phyloP scores from a whole-genome alignment of 2,329 filamentous ascomycete species.

The Nectriaceae sp. region DNA sequence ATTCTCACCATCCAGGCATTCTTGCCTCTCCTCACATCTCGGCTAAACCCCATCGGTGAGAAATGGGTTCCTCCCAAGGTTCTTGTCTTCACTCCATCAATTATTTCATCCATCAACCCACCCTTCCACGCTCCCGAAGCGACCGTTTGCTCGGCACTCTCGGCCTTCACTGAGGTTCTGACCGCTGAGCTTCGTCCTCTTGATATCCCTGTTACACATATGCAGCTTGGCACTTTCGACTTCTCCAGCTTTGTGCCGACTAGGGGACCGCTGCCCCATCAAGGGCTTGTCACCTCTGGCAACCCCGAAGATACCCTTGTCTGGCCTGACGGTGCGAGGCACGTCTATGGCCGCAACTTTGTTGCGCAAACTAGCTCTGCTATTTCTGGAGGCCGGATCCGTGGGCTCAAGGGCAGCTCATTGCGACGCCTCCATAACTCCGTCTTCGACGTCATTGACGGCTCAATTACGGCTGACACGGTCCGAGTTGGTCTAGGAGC shows the following conservation, averaged over 20 bases:
- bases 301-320: conserved; percentile 52
- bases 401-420: conserved; percentile 67
- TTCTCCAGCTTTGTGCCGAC: conserved; percentile 65
- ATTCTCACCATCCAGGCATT: conserved; percentile 88
- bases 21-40: conserved; percentile 72
- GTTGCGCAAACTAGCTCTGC: conserved; percentile 55
- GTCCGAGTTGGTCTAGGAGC: conserved; percentile 85
- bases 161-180: conserved; percentile 80
- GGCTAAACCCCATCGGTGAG: conserved; percentile 55
- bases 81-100: conserved; percentile 76
- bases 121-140: conserved; percentile 86
- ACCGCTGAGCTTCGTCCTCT: conserved; percentile 77
- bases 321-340: conserved; percentile 64
- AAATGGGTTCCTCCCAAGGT: conserved; percentile 64
- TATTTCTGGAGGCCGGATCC: conserved; percentile 58
- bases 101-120: conserved; percentile 77
- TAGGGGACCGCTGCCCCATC: conserved; percentile 34
- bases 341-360: conserved; percentile 65
- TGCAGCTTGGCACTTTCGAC: conserved; percentile 92
- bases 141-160: conserved; percentile 81
- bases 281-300: conserved; percentile 44
- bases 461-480: conserved; percentile 59
- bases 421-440: conserved; percentile 80
- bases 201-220: conserved; percentile 77
- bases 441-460: conserved; percentile 86